These are phyloP conservation scores for Blastocladiella emersonii DNA, from an alignment of 371 early-diverging fungal genomes.

Conservation along the genomic window DNA sequence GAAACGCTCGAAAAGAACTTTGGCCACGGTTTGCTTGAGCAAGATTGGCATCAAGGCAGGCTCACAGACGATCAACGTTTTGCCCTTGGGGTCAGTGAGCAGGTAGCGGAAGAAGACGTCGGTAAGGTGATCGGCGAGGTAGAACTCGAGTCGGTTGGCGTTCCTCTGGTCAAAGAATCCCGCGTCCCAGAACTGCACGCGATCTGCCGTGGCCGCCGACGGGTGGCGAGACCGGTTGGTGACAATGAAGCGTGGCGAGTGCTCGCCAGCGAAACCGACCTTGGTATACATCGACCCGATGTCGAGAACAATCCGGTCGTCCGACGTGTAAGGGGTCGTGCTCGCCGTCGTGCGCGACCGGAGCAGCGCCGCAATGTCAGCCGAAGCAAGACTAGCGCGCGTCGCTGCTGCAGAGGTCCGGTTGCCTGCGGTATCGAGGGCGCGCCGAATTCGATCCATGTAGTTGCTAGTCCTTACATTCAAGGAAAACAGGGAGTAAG, in stretches of 20 bases:
- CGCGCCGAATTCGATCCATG: background rate
- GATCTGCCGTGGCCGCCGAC: background rate
- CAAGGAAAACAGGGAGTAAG: no score
- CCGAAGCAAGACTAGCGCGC: background rate
- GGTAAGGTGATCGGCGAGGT: background rate
- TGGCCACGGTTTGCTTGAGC: constrained; percentile 56
- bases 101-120: constrained; percentile 22
- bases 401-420: background rate
- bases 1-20: constrained; percentile 58
- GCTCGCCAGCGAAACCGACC: constrained; percentile 78
- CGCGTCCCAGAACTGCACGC: background rate
- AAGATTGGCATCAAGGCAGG: constrained; percentile 53
- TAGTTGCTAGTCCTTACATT: no score
- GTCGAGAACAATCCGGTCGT: constrained; percentile 76
- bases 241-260: constrained; percentile 55
- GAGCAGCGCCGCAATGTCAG: background rate
- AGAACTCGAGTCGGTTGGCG: background rate
- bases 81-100: constrained; percentile 67
- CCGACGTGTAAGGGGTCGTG: constrained; percentile 13
- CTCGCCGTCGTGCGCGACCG: background rate
- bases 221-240: constrained; percentile 28
- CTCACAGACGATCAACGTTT: constrained; percentile 77
- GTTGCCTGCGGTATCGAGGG: background rate
- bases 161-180: background rate
- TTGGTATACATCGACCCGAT: constrained; percentile 68